Conservation (phyloP, 1,284 basidiomycete species). For the Apiotrichum porosum region DNA sequence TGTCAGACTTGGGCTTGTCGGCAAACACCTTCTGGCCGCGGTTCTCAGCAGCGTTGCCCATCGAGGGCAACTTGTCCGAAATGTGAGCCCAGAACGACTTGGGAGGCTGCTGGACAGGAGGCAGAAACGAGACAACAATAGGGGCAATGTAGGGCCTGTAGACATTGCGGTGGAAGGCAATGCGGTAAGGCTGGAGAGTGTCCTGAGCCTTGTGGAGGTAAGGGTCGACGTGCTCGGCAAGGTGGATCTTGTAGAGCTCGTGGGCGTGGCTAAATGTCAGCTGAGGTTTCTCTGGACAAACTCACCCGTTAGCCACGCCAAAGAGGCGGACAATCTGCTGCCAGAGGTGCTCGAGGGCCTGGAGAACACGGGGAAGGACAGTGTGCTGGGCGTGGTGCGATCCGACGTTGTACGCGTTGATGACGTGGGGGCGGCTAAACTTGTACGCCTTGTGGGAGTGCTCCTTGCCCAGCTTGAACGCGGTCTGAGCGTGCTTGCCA, state of each 20-base stretch:
- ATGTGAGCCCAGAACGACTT: conserved; percentile 37
- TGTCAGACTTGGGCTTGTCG: conserved; percentile 1
- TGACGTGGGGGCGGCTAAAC: conserved; percentile 29
- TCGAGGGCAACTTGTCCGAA: conserved; percentile 32
- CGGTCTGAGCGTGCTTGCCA: conserved; percentile 24
- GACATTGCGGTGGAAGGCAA: conserved; percentile 16
- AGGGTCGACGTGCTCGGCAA: conserved; percentile 31
- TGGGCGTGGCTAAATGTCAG: conserved; percentile 13
- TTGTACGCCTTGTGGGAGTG: conserved; percentile 29
- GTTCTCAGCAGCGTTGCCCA: conserved; percentile 12
- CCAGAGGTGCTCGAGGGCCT: conserved; percentile 14
- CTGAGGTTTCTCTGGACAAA: background rate
- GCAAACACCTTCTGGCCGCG: conserved; percentile 4
- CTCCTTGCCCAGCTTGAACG: conserved; percentile 21
- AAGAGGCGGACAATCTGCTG: conserved; percentile 5
- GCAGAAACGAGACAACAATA: conserved; percentile 25
- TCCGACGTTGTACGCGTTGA: conserved; percentile 24
- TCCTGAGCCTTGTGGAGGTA: conserved; percentile 22
- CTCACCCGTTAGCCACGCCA: conserved; percentile 31
- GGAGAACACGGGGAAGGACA: conserved; percentile 13
- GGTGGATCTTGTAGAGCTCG: conserved; percentile 27
- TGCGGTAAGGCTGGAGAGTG: conserved; percentile 16
- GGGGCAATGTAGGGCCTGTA: conserved; percentile 38
- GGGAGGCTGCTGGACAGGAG: conserved; percentile 20
- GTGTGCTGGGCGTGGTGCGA: conserved; percentile 14